Evolutionary conservation across 108 stramenopile species (phyloP), one percentile per base, ranked within the genome.

Genomic region (Skeletonema marinoi): DNA sequence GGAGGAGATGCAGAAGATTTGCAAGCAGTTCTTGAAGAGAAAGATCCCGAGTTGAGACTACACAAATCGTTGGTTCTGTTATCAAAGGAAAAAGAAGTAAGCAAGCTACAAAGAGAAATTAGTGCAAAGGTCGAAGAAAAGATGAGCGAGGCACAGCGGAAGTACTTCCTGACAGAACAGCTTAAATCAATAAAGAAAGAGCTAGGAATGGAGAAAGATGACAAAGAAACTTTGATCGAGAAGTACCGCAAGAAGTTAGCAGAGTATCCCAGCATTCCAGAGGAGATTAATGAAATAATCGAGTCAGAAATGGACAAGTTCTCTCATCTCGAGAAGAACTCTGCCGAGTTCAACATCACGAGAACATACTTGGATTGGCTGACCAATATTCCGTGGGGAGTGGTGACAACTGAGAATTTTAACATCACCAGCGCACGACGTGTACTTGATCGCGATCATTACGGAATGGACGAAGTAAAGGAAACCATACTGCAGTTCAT

Each of bases 161-260:
- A 92, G 51, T 98, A 98, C 85, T 96, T 99, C 73, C 81, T 99
- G 46, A 95, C 70, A 64, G 98, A 99, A 81, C 98, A 99, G 84
- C 90, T 98, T 54, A 98, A 99, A 77, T 92, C 87, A n/a, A 99
- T 99, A 80, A 98, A 99, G 82, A 98, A 97, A 79, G 98, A 98
- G 85, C 87, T 99, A 17, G 99, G 99, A n/a, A 92, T 98, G 87
- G 99, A 98, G 75, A 91, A 90, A 32, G 98, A 99, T 70, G 99
- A 98, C 65, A 99, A 99, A 74, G 97, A 98, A 51, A 92, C 92
- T 14, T 73, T 98, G 25, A 84, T 98, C 65, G 85, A 91, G 61
- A 98, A 97, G 78, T 98, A 88, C 78, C 83, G 94, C 62, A 92
- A 94, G 74, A 80, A 96, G 66, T 51, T 97, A 19, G 71, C 79